These are phyloP conservation scores for Fusarium robinianum DNA, from an alignment of 2,329 filamentous ascomycete genomes.

Conservation along the genomic window DNA sequence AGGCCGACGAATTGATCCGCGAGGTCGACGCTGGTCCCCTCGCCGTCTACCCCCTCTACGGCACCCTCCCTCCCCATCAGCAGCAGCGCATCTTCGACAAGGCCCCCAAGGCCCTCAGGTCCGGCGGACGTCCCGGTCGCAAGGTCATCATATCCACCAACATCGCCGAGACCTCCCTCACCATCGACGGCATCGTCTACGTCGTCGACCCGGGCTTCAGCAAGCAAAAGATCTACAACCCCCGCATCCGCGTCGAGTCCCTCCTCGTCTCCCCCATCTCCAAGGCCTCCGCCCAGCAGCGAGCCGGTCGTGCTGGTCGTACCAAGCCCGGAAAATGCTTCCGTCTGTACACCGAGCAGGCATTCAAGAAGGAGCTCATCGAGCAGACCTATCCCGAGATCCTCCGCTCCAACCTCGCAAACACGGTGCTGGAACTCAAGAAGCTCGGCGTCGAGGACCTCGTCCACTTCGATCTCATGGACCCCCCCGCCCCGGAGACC, in stretches of 20 bases:
- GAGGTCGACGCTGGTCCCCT: constrained; percentile 92
- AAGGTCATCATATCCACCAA: constrained; percentile 96
- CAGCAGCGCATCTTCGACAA: constrained; percentile 96
- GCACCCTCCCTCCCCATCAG: constrained; percentile 86
- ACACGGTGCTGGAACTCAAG: constrained; percentile 94
- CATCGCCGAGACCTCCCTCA: constrained; percentile 96
- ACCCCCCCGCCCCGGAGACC: constrained; percentile 95
- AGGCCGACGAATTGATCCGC: constrained; percentile 87
- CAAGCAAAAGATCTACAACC: constrained; percentile 99
- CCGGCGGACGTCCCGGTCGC: constrained; percentile 83
- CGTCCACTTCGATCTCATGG: constrained; percentile 98
- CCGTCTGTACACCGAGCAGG: constrained; percentile 89
- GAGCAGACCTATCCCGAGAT: constrained; percentile 98
- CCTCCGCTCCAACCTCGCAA: constrained; percentile 89
- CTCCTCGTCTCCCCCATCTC: constrained; percentile 97
- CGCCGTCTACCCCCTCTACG: constrained; percentile 91
- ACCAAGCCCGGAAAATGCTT: constrained; percentile 98
- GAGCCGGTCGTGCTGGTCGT: constrained; percentile 98
- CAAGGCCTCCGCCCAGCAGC: constrained; percentile 94
- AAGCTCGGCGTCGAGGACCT: constrained; percentile 95
- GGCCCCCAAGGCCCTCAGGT: constrained; percentile 72
- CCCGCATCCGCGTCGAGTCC: constrained; percentile 93
- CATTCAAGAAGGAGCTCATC: constrained; percentile 97
- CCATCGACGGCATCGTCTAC: constrained; percentile 98
- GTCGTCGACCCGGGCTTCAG: constrained; percentile 99